Percentiles rank a stretch among this genome's conserved stretches.
phyloP scores from a whole-genome alignment of 768 basidiomycete genomes.

The Kwoniella newhampshirensis region DNA sequence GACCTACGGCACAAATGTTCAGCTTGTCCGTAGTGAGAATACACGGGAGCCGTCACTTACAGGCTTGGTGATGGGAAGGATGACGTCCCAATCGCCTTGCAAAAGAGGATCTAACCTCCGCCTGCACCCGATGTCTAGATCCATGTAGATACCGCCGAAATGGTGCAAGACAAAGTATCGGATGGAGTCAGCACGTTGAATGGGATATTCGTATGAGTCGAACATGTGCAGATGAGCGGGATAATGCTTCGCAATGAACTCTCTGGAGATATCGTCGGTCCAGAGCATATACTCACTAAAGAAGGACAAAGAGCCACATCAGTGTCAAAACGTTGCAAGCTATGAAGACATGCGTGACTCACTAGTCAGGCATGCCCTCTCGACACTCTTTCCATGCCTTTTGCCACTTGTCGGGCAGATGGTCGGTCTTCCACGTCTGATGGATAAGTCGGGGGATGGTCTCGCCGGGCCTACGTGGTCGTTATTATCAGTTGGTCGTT shows the following conservation, averaged over 20 bases:
- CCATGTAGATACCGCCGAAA: conserved; percentile 93
- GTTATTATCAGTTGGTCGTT: neutral
- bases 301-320: conserved; percentile 10
- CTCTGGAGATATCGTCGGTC: conserved; percentile 87
- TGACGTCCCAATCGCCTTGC: conserved; percentile 68
- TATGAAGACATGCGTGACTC: conserved; percentile 53
- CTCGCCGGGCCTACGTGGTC: conserved; percentile 62
- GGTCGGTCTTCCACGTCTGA: conserved; percentile 96
- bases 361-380: conserved; percentile 96
- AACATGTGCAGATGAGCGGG: conserved; percentile 92
- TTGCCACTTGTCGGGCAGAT: conserved; percentile 77
- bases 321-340: conserved; percentile 5
- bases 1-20: conserved; percentile 55
- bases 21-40: neutral
- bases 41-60: conserved; percentile 27
- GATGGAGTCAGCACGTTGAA: conserved; percentile 95
- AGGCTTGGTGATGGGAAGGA: conserved; percentile 92
- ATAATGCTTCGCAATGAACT: conserved; percentile 84
- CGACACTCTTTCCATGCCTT: conserved; percentile 77
- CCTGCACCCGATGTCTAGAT: conserved; percentile 92
- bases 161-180: conserved; percentile 96
- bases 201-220: conserved; percentile 84
- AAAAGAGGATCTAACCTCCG: conserved; percentile 83
- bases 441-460: conserved; percentile 89
- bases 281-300: conserved; percentile 91